These are phyloP conservation scores for Skeletonema menzelii DNA, from an alignment of 108 stramenopile genomes.

Conservation along the genomic window DNA sequence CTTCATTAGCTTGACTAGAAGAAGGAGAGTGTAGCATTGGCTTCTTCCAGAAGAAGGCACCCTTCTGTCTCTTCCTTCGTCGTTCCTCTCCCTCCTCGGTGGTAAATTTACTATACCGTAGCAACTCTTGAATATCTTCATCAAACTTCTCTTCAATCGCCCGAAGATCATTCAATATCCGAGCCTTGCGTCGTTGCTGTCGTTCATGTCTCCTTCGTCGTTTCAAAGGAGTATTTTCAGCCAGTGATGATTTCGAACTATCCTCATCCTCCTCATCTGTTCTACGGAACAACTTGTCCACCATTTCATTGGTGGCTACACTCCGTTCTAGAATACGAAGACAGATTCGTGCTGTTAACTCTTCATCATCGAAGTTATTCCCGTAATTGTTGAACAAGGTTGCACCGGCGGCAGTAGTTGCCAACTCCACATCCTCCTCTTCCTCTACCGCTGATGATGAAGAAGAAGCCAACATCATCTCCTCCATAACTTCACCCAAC, in stretches of 20 bases:
- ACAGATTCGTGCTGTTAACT: constrained; percentile 78
- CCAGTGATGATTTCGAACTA: background rate
- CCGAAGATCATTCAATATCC: constrained; percentile 35
- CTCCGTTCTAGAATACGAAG: constrained; percentile 87
- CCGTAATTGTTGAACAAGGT: constrained; percentile 7
- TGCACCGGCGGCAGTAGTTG: constrained; percentile 10
- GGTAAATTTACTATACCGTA: constrained; percentile 24
- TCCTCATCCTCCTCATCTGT: background rate
- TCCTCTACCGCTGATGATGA: background rate
- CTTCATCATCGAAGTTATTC: constrained; percentile 70
- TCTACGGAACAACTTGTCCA: constrained; percentile 68
- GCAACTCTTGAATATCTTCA: constrained; percentile 47
- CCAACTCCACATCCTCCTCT: background rate
- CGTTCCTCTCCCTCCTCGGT: constrained; percentile 19
- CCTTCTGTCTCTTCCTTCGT: constrained; percentile 15
- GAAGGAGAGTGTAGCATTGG: background rate
- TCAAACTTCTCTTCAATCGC: constrained; percentile 53
- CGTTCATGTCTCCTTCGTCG: constrained; percentile 10
- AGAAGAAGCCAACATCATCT: background rate
- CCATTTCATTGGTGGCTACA: constrained; percentile 81
- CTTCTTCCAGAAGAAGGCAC: constrained; percentile 45
- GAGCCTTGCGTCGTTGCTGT: constrained; percentile 15
- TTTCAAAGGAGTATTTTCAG: background rate
- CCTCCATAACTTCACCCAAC: constrained; percentile 45
- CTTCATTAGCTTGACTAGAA: background rate